A percentile compares a stretch with the other conserved stretches of the same genome.
phyloP scores from a whole-genome alignment of 2,329 filamentous ascomycete species.

The Aureobasidium namibiae region DNA sequence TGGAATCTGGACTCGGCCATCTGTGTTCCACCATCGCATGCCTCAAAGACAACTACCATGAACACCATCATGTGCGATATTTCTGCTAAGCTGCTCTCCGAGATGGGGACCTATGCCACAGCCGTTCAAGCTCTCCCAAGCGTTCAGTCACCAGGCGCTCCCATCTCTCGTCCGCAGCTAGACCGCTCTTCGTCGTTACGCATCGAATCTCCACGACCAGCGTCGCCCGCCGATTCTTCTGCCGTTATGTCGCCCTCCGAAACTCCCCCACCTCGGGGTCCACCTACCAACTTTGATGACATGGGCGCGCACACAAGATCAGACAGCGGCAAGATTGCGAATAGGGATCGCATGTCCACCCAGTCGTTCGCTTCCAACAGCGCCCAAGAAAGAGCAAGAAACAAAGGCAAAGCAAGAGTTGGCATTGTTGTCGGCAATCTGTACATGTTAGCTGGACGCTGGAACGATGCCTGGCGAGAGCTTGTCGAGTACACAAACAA shows the following conservation, averaged over 20 bases:
- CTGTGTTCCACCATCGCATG: conserved; percentile 58
- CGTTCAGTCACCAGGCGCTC: conserved; percentile 64
- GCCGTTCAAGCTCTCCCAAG: conserved; percentile 48
- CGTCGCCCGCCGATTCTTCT: conserved; percentile 32
- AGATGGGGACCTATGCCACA: conserved; percentile 40
- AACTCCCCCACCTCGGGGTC: conserved; percentile 20
- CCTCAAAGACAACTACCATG: conserved; percentile 64
- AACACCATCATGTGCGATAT: conserved; percentile 39
- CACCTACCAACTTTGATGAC: conserved; percentile 48
- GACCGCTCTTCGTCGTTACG: conserved; percentile 27
- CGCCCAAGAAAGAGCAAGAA: conserved; percentile 51
- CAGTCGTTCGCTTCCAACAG: conserved; percentile 67
- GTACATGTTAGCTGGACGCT: conserved; percentile 81
- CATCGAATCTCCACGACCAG: not conserved
- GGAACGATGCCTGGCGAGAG: conserved; percentile 80
- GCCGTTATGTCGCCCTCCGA: conserved; percentile 36
- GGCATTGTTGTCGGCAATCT: conserved; percentile 75
- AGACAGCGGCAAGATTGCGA: conserved; percentile 16
- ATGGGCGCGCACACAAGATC: conserved; percentile 33
- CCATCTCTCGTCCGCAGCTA: conserved; percentile 20
- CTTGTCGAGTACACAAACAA: conserved; percentile 70
- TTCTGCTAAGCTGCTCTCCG: conserved; percentile 36
- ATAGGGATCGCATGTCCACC: conserved; percentile 52
- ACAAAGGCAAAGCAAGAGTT: conserved; percentile 71
- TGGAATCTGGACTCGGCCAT: conserved; percentile 55